Evolutionary conservation across 1,139 yeast species (phyloP).

Genomic region (Blastobotrys aristatus): DNA sequence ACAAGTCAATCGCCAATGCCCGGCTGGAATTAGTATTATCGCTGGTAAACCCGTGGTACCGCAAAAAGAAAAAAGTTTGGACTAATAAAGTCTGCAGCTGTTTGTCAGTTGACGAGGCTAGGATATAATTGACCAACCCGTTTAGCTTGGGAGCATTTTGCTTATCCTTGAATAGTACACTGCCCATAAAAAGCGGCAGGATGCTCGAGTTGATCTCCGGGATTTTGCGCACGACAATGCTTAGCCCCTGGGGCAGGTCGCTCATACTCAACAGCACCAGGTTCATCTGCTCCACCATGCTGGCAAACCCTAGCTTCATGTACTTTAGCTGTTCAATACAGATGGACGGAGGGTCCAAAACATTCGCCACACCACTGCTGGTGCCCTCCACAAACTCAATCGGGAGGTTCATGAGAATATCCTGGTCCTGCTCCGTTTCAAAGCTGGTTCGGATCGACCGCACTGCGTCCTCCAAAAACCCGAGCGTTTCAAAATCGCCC

Average conservation of each 20-base stretch:
- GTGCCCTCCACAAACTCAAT: not conserved
- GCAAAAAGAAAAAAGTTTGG: conserved; percentile 4
- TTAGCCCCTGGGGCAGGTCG: not conserved
- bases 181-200: conserved; percentile 38
- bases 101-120: not conserved
- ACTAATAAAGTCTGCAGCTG: not conserved
- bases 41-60: conserved; percentile 3
- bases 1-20: not conserved
- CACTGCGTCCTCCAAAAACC: conserved; percentile 10
- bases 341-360: not conserved
- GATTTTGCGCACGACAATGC: conserved; percentile 11
- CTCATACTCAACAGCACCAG: not conserved
- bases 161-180: not conserved
- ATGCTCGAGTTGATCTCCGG: conserved; percentile 25
- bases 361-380: not conserved
- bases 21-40: not conserved
- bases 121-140: not conserved
- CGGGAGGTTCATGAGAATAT: not conserved
- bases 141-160: not conserved
- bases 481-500: conserved; percentile 6
- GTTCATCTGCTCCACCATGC: not conserved
- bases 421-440: not conserved
- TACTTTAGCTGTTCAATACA: not conserved
- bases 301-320: not conserved
- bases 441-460: not conserved